Evolutionary conservation across 352 stramenopile species (phyloP).

Genomic region (Phytophthora colocasiae): DNA sequence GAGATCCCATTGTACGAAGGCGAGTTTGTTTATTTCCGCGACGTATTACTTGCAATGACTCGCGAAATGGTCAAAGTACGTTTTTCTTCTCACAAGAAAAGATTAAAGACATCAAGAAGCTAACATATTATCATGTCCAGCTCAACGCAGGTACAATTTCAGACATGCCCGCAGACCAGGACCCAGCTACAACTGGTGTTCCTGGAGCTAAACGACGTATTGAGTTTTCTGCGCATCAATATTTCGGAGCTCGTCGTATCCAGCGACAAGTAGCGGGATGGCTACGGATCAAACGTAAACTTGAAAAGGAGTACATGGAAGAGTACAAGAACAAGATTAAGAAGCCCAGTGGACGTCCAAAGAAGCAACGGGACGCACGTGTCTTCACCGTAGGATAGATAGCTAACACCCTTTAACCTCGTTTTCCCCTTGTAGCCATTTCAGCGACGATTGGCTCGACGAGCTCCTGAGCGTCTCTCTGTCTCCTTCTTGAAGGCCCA

Average conservation of each 20-base stretch:
- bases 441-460: slow-evolving; percentile 60
- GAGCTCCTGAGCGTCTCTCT: slow-evolving; percentile 37
- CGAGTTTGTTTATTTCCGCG: slow-evolving; percentile 85
- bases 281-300: slow-evolving; percentile 73
- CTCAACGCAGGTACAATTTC: slow-evolving; percentile 54
- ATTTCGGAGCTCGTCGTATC: slow-evolving; percentile 69
- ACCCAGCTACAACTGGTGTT: slow-evolving; percentile 25
- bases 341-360: slow-evolving; percentile 75
- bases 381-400: slow-evolving; percentile 78
- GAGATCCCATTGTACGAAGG: slow-evolving; percentile 85
- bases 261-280: slow-evolving; percentile 63
- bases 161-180: slow-evolving; percentile 45
- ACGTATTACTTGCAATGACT: slow-evolving; percentile 86
- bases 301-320: slow-evolving; percentile 78
- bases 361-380: slow-evolving; percentile 76
- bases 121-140: background rate
- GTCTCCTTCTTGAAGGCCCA: slow-evolving; percentile 92
- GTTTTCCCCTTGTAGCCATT: slow-evolving; percentile 5
- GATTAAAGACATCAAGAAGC: background rate
- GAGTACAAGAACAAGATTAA: slow-evolving; percentile 91
- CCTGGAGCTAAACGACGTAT: slow-evolving; percentile 42
- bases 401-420: background rate
- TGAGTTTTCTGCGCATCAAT: slow-evolving; percentile 74
- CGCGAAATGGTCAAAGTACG: slow-evolving; percentile 85
- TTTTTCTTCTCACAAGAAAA: background rate